These are phyloP conservation scores for Amauroascus niger DNA, from an alignment of 2,329 filamentous ascomycete genomes.

Conservation along the genomic window DNA sequence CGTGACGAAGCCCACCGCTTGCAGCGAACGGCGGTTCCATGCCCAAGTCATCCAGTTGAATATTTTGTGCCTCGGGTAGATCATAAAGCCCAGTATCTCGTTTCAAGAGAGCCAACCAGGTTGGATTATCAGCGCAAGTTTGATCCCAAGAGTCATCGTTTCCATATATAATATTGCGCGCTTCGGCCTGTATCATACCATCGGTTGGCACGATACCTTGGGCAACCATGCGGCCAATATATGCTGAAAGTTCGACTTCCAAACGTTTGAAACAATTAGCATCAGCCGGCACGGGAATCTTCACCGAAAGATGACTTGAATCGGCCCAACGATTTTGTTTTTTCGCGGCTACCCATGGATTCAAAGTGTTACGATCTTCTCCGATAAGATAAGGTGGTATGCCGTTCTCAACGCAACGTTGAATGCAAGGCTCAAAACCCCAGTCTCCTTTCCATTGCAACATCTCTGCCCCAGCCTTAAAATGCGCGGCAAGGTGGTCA, in stretches of 20 bases:
- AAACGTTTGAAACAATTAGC: constrained; percentile 37
- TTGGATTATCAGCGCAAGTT: constrained; percentile 40
- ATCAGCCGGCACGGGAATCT: constrained; percentile 26
- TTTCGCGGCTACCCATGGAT: constrained; percentile 25
- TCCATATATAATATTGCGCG: constrained; percentile 25
- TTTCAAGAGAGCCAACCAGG: constrained; percentile 39
- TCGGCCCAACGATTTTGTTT: background rate
- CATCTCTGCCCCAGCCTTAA: constrained; percentile 32
- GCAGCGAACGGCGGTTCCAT: constrained; percentile 38
- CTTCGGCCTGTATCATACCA: constrained; percentile 25
- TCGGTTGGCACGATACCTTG: constrained; percentile 31
- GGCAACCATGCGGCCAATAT: constrained; percentile 28
- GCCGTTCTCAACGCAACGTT: constrained; percentile 30
- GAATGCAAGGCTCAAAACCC: constrained; percentile 33
- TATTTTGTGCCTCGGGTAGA: constrained; percentile 26
- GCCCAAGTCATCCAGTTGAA: constrained; percentile 31
- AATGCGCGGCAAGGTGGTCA: constrained; percentile 35
- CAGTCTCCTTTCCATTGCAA: constrained; percentile 35
- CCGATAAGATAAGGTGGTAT: constrained; percentile 32
- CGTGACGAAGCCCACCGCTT: constrained; percentile 27
- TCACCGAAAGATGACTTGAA: background rate
- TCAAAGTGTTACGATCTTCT: constrained; percentile 25
- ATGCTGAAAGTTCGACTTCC: constrained; percentile 33
- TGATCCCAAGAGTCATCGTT: constrained; percentile 30
- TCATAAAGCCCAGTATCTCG: constrained; percentile 33